Conservation (phyloP, 2,329 filamentous ascomycete genomes). For the Aspergillus puulaauensis region DNA sequence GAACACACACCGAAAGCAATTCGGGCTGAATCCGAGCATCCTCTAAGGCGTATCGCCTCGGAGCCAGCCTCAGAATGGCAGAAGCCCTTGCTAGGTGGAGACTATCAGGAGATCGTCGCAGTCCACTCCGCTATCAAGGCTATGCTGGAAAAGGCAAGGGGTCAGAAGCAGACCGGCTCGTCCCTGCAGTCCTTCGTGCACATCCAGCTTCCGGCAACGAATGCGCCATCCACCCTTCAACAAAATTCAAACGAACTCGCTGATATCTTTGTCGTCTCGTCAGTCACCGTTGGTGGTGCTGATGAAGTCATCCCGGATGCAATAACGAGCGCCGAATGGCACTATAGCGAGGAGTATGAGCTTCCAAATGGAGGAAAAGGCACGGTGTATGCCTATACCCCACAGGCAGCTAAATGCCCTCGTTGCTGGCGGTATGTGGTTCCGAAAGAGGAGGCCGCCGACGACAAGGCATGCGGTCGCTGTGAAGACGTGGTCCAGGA, state of each 20-base stretch:
- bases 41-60: conserved; percentile 41
- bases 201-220: conserved; percentile 26
- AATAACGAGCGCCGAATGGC: conserved; percentile 40
- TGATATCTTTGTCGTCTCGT: conserved; percentile 68
- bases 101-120: conserved; percentile 43
- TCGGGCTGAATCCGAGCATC: conserved; percentile 49
- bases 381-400: conserved; percentile 45
- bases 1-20: conserved; percentile 69
- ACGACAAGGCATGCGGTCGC: conserved; percentile 67
- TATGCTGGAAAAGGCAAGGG: conserved; percentile 71
- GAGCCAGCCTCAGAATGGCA: conserved; percentile 35
- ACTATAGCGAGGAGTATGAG: conserved; percentile 44
- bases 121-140: conserved; percentile 69
- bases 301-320: conserved; percentile 24
- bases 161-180: conserved; percentile 71
- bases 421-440: conserved; percentile 87
- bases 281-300: conserved; percentile 52
- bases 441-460: conserved; percentile 41
- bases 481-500: conserved; percentile 66
- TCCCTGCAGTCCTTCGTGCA: conserved; percentile 74
- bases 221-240: conserved; percentile 25
- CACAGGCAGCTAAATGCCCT: conserved; percentile 68
- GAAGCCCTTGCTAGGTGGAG: conserved; percentile 49
- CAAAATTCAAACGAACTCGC: conserved; percentile 52
- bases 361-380: conserved; percentile 33